Evolutionary conservation across 192 early-diverging fungal genomes (phyloP).

Genomic region (Phlyctochytrium arcticum): DNA sequence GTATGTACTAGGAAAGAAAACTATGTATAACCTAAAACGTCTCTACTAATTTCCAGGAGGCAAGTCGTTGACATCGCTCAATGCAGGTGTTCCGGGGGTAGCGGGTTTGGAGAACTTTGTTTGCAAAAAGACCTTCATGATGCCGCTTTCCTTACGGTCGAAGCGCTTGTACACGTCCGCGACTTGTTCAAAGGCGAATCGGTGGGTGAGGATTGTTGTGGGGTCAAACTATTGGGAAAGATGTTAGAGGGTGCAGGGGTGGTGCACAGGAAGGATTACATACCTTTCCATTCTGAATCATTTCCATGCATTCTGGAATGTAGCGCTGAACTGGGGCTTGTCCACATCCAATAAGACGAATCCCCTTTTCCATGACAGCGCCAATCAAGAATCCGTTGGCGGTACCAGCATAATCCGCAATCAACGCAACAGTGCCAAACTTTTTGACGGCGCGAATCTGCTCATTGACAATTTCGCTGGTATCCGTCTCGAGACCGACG

Average conservation of each 20-base stretch:
- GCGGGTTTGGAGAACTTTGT: conserved; percentile 5
- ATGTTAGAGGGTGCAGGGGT: not conserved
- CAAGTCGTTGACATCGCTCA: not conserved
- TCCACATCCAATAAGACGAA: conserved; percentile 29
- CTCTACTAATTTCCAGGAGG: too few relatives aligned
- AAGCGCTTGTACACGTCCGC: conserved; percentile 42
- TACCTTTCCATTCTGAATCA: conserved; percentile 25
- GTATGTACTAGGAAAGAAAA: too few relatives aligned
- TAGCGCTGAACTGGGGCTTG: conserved; percentile 50
- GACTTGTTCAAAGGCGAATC: conserved; percentile 37
- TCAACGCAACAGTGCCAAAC: conserved; percentile 46
- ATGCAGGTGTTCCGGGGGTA: not conserved
- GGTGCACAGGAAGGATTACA: not conserved
- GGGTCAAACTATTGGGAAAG: conserved; percentile 35
- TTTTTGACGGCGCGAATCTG: conserved; percentile 42
- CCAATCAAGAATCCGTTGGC: conserved; percentile 29
- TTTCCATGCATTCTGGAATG: conserved; percentile 35
- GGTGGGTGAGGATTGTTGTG: conserved; percentile 44
- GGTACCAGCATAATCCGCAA: conserved; percentile 48
- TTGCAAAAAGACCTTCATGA: conserved; percentile 49
- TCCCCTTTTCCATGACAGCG: conserved; percentile 32
- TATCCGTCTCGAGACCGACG: conserved; percentile 54
- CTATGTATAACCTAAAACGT: too few relatives aligned
- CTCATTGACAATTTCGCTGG: conserved; percentile 47
- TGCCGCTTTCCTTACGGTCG: conserved; percentile 46